phyloP scores from a whole-genome alignment of 306 rosid species.

The Trifolium pratense region DNA sequence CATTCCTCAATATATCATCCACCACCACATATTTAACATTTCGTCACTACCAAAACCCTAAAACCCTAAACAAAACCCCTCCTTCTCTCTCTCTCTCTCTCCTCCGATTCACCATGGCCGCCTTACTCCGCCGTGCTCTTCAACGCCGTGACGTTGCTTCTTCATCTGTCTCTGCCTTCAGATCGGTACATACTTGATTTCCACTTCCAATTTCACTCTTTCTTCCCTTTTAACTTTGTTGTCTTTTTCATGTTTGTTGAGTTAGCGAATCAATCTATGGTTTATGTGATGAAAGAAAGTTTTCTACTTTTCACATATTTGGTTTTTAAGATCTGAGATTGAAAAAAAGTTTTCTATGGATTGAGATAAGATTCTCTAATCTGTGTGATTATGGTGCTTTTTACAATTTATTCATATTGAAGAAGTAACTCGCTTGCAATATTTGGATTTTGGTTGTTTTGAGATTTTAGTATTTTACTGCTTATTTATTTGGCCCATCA shows the following conservation, averaged over 20 bases:
- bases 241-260: not conserved
- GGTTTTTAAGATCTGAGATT: not conserved
- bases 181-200: slow-evolving; percentile 55
- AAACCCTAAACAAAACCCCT: slow-evolving; percentile 15
- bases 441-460: not conserved
- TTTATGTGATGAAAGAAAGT: not conserved
- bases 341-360: too few relatives aligned
- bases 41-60: slow-evolving; percentile 23
- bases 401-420: not conserved
- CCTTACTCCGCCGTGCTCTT: slow-evolving; percentile 62
- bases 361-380: not conserved
- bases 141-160: slow-evolving; percentile 61
- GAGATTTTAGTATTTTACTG: not conserved
- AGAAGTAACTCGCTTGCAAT: not conserved
- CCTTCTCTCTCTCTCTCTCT: not conserved
- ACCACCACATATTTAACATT: slow-evolving; percentile 1
- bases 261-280: not conserved
- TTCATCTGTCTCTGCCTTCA: slow-evolving; percentile 50
- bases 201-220: not conserved
- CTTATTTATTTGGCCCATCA: not conserved
- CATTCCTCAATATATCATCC: not conserved
- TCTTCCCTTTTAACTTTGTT: not conserved
- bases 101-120: slow-evolving; percentile 52
- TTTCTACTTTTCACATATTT: not conserved
- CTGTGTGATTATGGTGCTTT: not conserved